phyloP scores from a whole-genome alignment of 257 asterid species.

The Gardenia jasminoides region DNA sequence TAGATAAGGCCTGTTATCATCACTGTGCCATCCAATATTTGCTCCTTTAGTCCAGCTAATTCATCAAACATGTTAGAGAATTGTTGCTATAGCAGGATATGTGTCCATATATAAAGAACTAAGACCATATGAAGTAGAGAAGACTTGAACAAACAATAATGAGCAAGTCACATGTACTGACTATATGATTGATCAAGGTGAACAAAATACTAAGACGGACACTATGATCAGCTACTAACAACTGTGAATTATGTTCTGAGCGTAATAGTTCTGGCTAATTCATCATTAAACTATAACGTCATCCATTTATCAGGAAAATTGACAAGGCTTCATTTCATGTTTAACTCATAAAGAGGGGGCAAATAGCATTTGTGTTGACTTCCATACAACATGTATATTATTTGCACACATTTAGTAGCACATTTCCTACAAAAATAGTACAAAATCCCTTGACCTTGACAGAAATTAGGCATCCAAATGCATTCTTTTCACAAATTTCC shows the following conservation, averaged over 20 bases:
- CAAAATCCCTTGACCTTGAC: too few relatives aligned
- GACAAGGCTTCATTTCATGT: not conserved
- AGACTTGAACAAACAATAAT: not conserved
- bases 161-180: too few relatives aligned
- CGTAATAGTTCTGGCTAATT: not conserved
- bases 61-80: not conserved
- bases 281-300: not conserved
- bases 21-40: slow-evolving; percentile 97
- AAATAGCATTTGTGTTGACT: not conserved
- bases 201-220: not conserved
- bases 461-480: too few relatives aligned
- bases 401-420: not conserved
- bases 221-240: not conserved
- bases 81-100: not conserved
- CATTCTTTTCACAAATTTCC: too few relatives aligned
- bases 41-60: slow-evolving; percentile 89
- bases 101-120: not conserved
- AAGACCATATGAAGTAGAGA: not conserved
- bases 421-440: too few relatives aligned
- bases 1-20: slow-evolving; percentile 84
- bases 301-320: not conserved
- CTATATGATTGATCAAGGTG: not conserved
- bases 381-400: not conserved
- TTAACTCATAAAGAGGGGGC: too few relatives aligned
- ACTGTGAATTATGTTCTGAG: not conserved